Evolutionary conservation across 2,329 filamentous ascomycete genomes (phyloP), one percentile per base, ranked within the genome.

Genomic region (Onygenales sp.): DNA sequence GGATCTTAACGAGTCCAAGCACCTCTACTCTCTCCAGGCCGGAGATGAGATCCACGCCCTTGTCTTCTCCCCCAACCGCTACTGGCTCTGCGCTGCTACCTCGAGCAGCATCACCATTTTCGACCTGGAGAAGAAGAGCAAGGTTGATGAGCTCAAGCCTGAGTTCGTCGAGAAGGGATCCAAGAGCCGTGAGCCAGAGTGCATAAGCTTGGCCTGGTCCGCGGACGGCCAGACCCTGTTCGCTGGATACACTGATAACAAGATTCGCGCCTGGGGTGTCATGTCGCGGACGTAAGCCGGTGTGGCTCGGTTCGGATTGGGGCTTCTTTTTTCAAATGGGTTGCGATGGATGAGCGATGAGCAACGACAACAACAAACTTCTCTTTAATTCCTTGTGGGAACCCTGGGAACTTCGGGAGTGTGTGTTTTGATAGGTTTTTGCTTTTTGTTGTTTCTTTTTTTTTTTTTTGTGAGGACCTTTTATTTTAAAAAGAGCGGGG

Each of bases 51-150:
- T 98, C 83, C 93, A 98, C 82, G 92, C 93, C 67, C 92, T 98
- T 65, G 93, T 97, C 77, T 98, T 98, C 88, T 97, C 93, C 62
- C 93, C 93, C 73, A 98, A 98, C 89, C 87, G 93, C 77, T 98
- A 98, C 89, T 98, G 93, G 93, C 86, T 98, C 67, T 98, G 93
- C 84, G 93, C 93, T 73, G 93, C 93, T 74, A 98, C 93, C 61
- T 83, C 89, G 73, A 88, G 84, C 80, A 90, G 85, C 84, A 97
- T 98, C 84, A 96, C 96, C 84, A 97, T 98, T 84, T 98, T 98
- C 81, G 93, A 98, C 73, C 85, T 98, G 66, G 93, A 98, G 89
- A 98, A 98, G 91, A 98, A 98, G 91, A 94, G 86, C 87, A 97
- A 96, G 87, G 92, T 97, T 72, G 92, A 97, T 70, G 93, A 97